Percentiles rank a stretch among this genome's conserved stretches.
phyloP scores from a whole-genome alignment of 805 yeast genomes.

The Pichia eremophila region DNA sequence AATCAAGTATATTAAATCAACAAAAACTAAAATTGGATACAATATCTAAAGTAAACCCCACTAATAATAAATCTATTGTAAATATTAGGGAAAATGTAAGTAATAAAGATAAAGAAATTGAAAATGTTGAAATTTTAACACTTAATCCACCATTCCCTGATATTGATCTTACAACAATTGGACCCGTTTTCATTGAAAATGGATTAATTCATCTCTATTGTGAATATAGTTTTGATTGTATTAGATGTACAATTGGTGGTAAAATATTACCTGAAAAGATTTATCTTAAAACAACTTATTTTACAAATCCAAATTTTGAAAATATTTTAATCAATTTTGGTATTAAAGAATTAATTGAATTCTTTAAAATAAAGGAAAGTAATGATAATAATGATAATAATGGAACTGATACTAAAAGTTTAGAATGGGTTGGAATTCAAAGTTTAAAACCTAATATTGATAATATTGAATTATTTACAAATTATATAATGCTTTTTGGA shows the following conservation, averaged over 20 bases:
- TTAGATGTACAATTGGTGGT: conserved; percentile 21
- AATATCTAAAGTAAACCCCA: too few relatives aligned
- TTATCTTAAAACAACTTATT: conserved; percentile 17
- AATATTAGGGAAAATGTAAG: not conserved
- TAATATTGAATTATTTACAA: conserved; percentile 8
- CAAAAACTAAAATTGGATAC: not conserved
- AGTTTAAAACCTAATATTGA: not conserved
- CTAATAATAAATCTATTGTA: too few relatives aligned
- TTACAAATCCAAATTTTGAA: conserved; percentile 18
- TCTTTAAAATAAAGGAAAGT: not conserved
- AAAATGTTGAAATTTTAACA: conserved; percentile 6
- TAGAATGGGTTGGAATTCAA: not conserved
- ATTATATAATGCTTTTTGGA: conserved; percentile 11
- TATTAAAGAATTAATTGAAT: not conserved
- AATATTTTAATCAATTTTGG: conserved; percentile 10
- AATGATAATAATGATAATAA: not conserved
- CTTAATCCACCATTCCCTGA: conserved; percentile 21
- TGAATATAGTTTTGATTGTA: conserved; percentile 16
- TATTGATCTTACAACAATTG: conserved; percentile 17
- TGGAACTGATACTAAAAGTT: not conserved
- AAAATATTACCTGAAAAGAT: conserved; percentile 17
- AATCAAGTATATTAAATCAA: conserved; percentile 4
- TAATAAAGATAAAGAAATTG: not conserved
- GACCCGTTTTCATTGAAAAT: conserved; percentile 23
- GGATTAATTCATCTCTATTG: conserved; percentile 19